Conservation (phyloP, 2,329 filamentous ascomycete species). For the Penicillium corylophilum region DNA sequence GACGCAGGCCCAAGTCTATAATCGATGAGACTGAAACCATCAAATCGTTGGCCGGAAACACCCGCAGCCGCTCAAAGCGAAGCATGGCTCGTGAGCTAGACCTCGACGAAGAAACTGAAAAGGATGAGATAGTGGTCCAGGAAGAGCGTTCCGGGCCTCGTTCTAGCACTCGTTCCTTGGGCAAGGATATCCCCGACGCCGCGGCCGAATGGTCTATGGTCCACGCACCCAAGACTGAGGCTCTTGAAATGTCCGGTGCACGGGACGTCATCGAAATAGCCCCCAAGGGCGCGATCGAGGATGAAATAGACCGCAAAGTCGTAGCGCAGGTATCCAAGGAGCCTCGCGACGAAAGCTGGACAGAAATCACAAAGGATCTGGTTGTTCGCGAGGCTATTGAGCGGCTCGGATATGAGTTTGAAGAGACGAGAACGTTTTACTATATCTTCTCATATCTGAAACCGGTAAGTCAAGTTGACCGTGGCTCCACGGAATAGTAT, state of each 20-base stretch:
- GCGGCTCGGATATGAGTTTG: constrained; percentile 78
- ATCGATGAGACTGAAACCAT: constrained; percentile 5
- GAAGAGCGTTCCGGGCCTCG: constrained; percentile 3
- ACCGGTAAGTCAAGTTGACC: constrained; percentile 65
- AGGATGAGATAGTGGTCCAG: constrained; percentile 20
- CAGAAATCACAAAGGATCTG: constrained; percentile 92
- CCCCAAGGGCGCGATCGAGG: constrained; percentile 50
- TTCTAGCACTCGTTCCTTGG: constrained; percentile 22
- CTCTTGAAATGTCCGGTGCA: constrained; percentile 20
- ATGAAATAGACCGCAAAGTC: constrained; percentile 53
- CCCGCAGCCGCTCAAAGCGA: constrained; percentile 2
- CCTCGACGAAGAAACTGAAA: constrained; percentile 4
- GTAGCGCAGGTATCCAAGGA: constrained; percentile 47
- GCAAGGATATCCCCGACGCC: constrained; percentile 59
- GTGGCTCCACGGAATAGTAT: not conserved
- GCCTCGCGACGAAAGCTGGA: constrained; percentile 72
- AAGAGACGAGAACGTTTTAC: constrained; percentile 85
- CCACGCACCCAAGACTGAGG: constrained; percentile 61
- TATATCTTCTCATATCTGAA: constrained; percentile 89
- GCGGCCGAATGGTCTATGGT: constrained; percentile 78
- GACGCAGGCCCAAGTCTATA: constrained; percentile 1
- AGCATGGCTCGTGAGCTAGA: constrained; percentile 1
- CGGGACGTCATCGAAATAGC: constrained; percentile 22
- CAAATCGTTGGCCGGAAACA: not conserved
- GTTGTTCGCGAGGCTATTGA: constrained; percentile 86